Percentiles rank a stretch among this genome's conserved stretches.
phyloP scores from a whole-genome alignment of 352 stramenopile species.

The Phytophthora vignae region DNA sequence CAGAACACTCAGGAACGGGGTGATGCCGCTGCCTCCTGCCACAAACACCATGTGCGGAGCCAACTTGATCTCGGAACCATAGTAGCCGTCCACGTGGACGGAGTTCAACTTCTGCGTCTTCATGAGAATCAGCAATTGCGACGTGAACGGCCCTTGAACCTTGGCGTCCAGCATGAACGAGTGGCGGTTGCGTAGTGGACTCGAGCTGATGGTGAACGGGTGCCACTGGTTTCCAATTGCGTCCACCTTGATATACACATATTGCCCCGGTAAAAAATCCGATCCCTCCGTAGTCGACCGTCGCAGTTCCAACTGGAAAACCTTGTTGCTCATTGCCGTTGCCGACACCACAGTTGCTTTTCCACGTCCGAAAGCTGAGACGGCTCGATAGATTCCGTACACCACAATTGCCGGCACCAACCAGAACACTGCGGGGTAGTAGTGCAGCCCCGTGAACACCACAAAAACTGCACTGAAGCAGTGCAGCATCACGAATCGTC shows the following conservation, averaged over 20 bases:
- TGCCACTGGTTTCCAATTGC: slow-evolving; percentile 74
- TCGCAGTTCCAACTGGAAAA: slow-evolving; percentile 69
- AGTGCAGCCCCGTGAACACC: slow-evolving; percentile 63
- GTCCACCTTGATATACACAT: slow-evolving; percentile 77
- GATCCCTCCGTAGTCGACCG: slow-evolving; percentile 28
- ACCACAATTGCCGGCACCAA: slow-evolving; percentile 56
- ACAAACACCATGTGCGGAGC: slow-evolving; percentile 73
- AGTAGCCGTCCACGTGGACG: slow-evolving; percentile 79
- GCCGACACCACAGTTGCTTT: slow-evolving; percentile 52
- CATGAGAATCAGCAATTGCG: slow-evolving; percentile 53
- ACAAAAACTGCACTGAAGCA: slow-evolving; percentile 60
- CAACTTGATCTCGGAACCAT: slow-evolving; percentile 59
- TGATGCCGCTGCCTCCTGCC: slow-evolving; percentile 76
- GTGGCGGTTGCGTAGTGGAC: slow-evolving; percentile 49
- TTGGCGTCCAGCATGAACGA: slow-evolving; percentile 67
- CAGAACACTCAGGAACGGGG: slow-evolving; percentile 70
- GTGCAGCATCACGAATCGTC: slow-evolving; percentile 63
- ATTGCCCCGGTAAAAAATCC: slow-evolving; percentile 66
- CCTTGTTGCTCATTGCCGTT: slow-evolving; percentile 47
- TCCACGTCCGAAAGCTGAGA: slow-evolving; percentile 55
- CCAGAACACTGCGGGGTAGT: slow-evolving; percentile 74
- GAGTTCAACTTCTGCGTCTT: slow-evolving; percentile 46
- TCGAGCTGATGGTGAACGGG: slow-evolving; percentile 78
- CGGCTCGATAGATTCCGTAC: slow-evolving; percentile 68
- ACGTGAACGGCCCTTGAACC: slow-evolving; percentile 71